Conservation (phyloP, 2,329 filamentous ascomycete species). For the Diaporthe vexans region DNA sequence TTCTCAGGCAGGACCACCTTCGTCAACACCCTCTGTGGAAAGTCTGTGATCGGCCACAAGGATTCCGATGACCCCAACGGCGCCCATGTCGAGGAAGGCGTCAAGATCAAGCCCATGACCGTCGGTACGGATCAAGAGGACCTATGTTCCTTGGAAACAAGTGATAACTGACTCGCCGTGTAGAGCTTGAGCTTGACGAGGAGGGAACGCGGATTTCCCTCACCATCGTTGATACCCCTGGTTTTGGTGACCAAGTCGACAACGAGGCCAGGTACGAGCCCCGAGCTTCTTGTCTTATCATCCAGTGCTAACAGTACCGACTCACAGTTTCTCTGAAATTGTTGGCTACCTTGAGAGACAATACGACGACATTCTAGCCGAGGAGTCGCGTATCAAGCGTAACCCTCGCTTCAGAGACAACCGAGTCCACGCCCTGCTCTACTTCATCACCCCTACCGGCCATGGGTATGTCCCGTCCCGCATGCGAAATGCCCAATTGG, state of each 20-base stretch:
- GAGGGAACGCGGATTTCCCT: slow-evolving; percentile 98
- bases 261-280: slow-evolving; percentile 89
- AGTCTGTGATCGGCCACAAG: slow-evolving; percentile 91
- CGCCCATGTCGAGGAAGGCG: slow-evolving; percentile 94
- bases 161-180: slow-evolving; percentile 45
- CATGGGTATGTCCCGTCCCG: slow-evolving; percentile 76
- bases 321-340: slow-evolving; percentile 90
- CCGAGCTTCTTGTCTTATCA: background rate
- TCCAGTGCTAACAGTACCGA: slow-evolving; percentile 32
- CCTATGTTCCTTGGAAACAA: slow-evolving; percentile 34
- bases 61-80: slow-evolving; percentile 91
- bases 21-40: slow-evolving; percentile 98
- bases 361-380: slow-evolving; percentile 98
- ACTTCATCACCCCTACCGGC: slow-evolving; percentile 99
- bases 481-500: background rate
- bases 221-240: slow-evolving; percentile 98
- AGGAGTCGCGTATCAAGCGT: slow-evolving; percentile 99
- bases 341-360: slow-evolving; percentile 98
- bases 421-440: slow-evolving; percentile 96
- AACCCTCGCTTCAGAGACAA: slow-evolving; percentile 99
- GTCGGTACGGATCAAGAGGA: slow-evolving; percentile 76
- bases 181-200: slow-evolving; percentile 95
- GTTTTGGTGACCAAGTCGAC: slow-evolving; percentile 98
- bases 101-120: slow-evolving; percentile 98
- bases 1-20: slow-evolving; percentile 92